Evolutionary conservation across 805 yeast species (phyloP).

Genomic region (Spathaspora hagerdaliae): DNA sequence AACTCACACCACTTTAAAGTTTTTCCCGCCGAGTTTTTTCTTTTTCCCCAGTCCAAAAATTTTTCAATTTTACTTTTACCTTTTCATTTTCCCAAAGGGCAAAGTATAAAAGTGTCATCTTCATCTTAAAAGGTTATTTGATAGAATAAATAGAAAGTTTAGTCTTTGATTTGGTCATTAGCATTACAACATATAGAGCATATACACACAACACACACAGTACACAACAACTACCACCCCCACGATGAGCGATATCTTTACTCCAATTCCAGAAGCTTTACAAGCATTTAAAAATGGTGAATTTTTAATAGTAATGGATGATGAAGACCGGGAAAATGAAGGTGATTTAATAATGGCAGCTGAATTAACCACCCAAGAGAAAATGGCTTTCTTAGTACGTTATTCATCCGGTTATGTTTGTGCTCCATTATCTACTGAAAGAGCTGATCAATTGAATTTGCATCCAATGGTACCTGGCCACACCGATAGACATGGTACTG

Average conservation of each 20-base stretch:
- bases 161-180: too few relatives aligned
- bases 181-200: too few relatives aligned
- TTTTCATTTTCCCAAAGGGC: too few relatives aligned
- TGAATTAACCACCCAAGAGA: constrained; percentile 65
- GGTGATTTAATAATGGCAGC: constrained; percentile 98
- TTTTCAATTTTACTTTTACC: too few relatives aligned
- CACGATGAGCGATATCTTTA: constrained; percentile 5
- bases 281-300: constrained; percentile 73
- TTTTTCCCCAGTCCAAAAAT: too few relatives aligned
- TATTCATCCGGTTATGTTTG: constrained; percentile 90
- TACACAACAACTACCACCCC: too few relatives aligned
- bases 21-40: too few relatives aligned
- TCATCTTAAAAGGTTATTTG: too few relatives aligned
- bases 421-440: constrained; percentile 72
- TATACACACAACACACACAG: too few relatives aligned
- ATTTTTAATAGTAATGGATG: constrained; percentile 94
- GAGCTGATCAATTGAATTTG: constrained; percentile 77
- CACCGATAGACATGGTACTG: constrained; percentile 90
- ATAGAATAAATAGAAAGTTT: too few relatives aligned
- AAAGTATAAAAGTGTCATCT: too few relatives aligned
- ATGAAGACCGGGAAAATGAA: constrained; percentile 93
- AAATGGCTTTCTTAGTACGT: constrained; percentile 93
- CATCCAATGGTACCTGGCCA: constrained; percentile 69
- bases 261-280: constrained; percentile 63
- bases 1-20: too few relatives aligned